Percentiles rank a stretch among this genome's conserved stretches.
phyloP scores from a whole-genome alignment of 768 basidiomycete species.

The Boletus sensibilis region DNA sequence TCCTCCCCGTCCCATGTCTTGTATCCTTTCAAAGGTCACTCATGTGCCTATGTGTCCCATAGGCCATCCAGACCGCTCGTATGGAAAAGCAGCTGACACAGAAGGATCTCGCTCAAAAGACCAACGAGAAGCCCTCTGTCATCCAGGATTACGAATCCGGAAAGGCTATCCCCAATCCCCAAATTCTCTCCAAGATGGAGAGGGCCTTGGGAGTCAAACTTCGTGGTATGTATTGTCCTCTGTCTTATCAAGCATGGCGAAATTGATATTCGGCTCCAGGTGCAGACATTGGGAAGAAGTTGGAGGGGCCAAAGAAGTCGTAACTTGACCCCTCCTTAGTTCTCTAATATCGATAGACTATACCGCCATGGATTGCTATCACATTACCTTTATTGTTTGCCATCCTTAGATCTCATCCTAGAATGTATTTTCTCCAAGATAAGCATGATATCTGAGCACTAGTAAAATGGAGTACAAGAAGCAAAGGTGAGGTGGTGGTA shows the following conservation, averaged over 20 bases:
- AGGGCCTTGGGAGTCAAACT: conserved; percentile 83
- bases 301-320: conserved; percentile 76
- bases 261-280: conserved; percentile 40
- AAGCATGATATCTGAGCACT: conserved; percentile 3
- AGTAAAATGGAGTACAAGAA: conserved; percentile 3
- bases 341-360: conserved; percentile 30
- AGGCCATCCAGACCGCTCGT: conserved; percentile 84
- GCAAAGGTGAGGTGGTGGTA: background rate
- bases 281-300: conserved; percentile 80
- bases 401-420: conserved; percentile 22
- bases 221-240: conserved; percentile 56
- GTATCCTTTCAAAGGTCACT: background rate
- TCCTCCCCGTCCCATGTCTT: background rate
- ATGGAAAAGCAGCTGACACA: conserved; percentile 79
- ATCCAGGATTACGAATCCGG: conserved; percentile 89
- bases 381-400: conserved; percentile 13
- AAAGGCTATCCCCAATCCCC: conserved; percentile 81
- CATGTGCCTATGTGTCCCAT: conserved; percentile 10
- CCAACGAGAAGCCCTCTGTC: conserved; percentile 90
- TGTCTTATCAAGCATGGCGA: background rate
- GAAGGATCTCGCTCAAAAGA: conserved; percentile 89
- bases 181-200: conserved; percentile 89
- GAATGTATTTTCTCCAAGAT: conserved; percentile 23
- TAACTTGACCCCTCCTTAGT: conserved; percentile 45
- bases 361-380: conserved; percentile 20